Evolutionary conservation across 345 rosid species (phyloP).

Genomic region (Hibiscus tridactylites): DNA sequence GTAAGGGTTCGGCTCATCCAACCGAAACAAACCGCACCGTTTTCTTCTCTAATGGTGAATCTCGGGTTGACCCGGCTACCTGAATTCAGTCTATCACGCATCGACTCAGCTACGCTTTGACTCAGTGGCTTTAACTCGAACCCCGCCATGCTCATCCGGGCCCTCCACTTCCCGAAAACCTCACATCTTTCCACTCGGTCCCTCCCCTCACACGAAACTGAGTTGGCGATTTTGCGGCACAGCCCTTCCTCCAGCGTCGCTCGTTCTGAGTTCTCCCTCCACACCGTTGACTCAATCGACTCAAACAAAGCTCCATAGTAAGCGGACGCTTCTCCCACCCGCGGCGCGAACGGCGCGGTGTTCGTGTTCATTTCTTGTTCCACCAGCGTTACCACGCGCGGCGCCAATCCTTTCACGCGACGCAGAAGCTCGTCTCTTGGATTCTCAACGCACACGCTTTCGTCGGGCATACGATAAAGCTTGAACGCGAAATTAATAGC

Average conservation of each 20-base stretch:
- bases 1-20: conserved; percentile 87
- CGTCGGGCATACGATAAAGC: conserved; percentile 65
- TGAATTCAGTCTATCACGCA: conserved; percentile 39
- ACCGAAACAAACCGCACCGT: conserved; percentile 77
- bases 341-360: conserved; percentile 54
- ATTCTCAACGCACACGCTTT: conserved; percentile 79
- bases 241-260: conserved; percentile 58
- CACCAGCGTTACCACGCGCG: conserved; percentile 72
- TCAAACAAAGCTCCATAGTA: conserved; percentile 76
- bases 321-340: conserved; percentile 44
- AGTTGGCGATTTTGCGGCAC: conserved; percentile 56
- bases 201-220: conserved; percentile 81
- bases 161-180: conserved; percentile 47
- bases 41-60: conserved; percentile 68
- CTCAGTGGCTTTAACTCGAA: conserved; percentile 55
- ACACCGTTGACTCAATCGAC: conserved; percentile 56
- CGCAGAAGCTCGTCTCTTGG: conserved; percentile 87
- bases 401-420: conserved; percentile 61
- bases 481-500: conserved; percentile 83
- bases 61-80: conserved; percentile 52
- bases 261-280: conserved; percentile 34
- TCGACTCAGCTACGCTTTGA: conserved; percentile 44
- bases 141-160: conserved; percentile 16
- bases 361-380: conserved; percentile 68
- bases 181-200: conserved; percentile 88